Evolutionary conservation across 2,329 filamentous ascomycete species (phyloP).

Genomic region (Penicillium italicum): DNA sequence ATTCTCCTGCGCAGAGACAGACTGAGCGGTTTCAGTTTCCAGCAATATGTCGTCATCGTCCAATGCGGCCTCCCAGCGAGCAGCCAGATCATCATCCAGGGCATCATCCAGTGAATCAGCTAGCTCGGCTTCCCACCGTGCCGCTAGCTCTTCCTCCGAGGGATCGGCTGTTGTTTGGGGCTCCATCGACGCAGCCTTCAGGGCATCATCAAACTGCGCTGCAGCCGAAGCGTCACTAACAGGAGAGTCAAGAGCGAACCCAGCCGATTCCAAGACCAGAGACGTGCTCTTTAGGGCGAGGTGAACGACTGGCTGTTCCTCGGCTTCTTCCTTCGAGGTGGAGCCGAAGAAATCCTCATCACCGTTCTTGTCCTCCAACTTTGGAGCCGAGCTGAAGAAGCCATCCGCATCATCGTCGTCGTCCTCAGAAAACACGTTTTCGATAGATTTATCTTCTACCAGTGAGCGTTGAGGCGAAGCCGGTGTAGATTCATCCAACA

Average conservation of each 20-base stretch:
- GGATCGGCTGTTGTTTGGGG: constrained; percentile 11
- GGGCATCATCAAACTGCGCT: constrained; percentile 25
- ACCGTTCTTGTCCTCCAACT: background rate
- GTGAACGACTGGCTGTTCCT: constrained; percentile 17
- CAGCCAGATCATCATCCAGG: constrained; percentile 66
- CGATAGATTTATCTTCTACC: constrained; percentile 25
- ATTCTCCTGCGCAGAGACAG: constrained; percentile 17
- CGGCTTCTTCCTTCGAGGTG: constrained; percentile 13
- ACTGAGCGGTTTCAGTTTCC: constrained; percentile 51
- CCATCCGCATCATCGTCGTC: constrained; percentile 36
- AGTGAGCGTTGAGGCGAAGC: constrained; percentile 24
- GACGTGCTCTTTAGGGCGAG: constrained; percentile 68
- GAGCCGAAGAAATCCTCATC: constrained; percentile 34
- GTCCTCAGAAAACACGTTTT: constrained; percentile 39
- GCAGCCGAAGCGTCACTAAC: constrained; percentile 30
- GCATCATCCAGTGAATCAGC: constrained; percentile 57
- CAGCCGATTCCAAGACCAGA: constrained; percentile 58
- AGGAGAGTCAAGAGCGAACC: constrained; percentile 32
- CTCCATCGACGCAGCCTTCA: constrained; percentile 22
- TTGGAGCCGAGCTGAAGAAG: constrained; percentile 34
- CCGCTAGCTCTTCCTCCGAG: constrained; percentile 63
- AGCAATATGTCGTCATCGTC: constrained; percentile 77
- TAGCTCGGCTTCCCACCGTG: constrained; percentile 79
- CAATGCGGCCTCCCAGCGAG: constrained; percentile 54
- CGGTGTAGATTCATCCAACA: constrained; percentile 47